These are phyloP conservation scores for Plasmodium cynomolgi DNA, from an alignment of 169 alveolate species.

Conservation along the genomic window DNA sequence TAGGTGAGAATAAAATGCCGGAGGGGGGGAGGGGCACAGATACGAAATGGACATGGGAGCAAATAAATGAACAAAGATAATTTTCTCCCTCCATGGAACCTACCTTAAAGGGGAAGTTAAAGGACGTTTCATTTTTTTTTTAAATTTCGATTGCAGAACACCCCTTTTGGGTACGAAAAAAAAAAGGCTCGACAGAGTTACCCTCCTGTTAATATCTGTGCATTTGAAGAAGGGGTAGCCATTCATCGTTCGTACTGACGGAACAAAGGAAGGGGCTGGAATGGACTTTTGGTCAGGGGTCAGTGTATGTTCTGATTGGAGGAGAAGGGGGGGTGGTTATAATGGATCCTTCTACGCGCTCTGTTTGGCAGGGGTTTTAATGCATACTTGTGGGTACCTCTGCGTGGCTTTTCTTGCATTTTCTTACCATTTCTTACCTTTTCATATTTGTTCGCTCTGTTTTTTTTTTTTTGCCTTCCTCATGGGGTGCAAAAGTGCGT, in stretches of 20 bases:
- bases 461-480: not conserved
- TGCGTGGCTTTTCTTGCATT: not conserved
- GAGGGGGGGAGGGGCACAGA: not conserved
- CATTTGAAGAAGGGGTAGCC: not conserved
- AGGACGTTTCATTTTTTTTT: slow-evolving; percentile 75
- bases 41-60: not conserved
- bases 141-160: slow-evolving; percentile 84
- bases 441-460: not conserved
- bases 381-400: not conserved
- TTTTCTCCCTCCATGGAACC: not conserved
- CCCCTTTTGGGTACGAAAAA: slow-evolving; percentile 45
- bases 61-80: not conserved
- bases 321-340: not conserved
- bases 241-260: slow-evolving; percentile 15
- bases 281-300: not conserved
- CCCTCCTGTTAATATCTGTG: not conserved
- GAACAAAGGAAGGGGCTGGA: not conserved
- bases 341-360: not conserved
- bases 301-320: not conserved
- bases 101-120: slow-evolving; percentile 83
- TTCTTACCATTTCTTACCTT: not conserved
- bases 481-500: not conserved
- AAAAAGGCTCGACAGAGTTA: slow-evolving; percentile 3
- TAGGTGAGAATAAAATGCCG: not conserved
- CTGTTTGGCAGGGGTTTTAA: not conserved